phyloP scores from a whole-genome alignment of 2,329 filamentous ascomycete genomes.

The Beauveria australis region DNA sequence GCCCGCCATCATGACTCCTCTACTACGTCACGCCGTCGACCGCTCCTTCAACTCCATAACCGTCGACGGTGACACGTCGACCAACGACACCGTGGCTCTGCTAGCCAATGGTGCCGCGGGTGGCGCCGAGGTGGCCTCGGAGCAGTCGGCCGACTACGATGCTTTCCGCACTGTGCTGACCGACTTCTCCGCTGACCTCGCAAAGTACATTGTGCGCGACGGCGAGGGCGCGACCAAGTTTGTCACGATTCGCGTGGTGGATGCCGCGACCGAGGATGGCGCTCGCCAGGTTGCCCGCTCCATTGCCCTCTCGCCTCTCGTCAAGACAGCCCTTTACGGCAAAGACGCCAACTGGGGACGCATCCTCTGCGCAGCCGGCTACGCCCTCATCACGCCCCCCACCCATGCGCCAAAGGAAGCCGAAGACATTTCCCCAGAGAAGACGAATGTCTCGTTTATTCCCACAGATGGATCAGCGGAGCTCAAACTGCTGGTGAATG shows the following conservation, averaged over 20 bases:
- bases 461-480: constrained; percentile 69
- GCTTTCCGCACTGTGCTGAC: constrained; percentile 65
- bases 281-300: constrained; percentile 76
- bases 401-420: constrained; percentile 51
- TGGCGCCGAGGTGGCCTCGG: constrained; percentile 51
- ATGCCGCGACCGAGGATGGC: constrained; percentile 59
- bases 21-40: constrained; percentile 68
- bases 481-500: constrained; percentile 67
- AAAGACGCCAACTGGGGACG: constrained; percentile 98
- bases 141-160: constrained; percentile 53
- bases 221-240: constrained; percentile 98
- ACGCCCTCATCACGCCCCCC: constrained; percentile 56
- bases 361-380: constrained; percentile 89
- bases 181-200: constrained; percentile 72
- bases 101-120: constrained; percentile 93
- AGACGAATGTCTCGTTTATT: constrained; percentile 71
- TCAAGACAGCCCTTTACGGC: constrained; percentile 95
- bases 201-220: constrained; percentile 89
- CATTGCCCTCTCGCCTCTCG: constrained; percentile 84
- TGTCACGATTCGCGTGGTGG: constrained; percentile 79
- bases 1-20: constrained; percentile 54
- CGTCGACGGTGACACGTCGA: constrained; percentile 93
- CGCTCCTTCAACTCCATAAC: constrained; percentile 95
- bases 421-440: constrained; percentile 55
- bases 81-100: constrained; percentile 90